Evolutionary conservation across 108 stramenopile species (phyloP).

Genomic region (Skeletonema marinoi): DNA sequence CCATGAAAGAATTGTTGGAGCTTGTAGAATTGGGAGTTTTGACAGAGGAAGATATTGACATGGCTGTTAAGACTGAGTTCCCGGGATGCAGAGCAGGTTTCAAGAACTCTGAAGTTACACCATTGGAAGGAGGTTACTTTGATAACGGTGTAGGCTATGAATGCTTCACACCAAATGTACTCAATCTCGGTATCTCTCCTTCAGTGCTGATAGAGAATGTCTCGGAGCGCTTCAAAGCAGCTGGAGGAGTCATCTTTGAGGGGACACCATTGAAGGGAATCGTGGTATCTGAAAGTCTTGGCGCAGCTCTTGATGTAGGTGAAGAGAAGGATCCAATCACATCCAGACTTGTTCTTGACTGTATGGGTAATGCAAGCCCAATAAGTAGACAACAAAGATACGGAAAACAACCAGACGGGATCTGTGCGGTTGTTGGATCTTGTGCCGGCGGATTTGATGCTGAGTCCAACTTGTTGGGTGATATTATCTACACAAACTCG

Average conservation of each 20-base stretch:
- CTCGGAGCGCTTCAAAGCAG: slow-evolving; percentile 50
- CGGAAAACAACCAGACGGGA: slow-evolving; percentile 84
- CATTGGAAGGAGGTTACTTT: slow-evolving; percentile 73
- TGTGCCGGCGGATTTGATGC: slow-evolving; percentile 85
- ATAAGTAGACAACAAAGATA: slow-evolving; percentile 86
- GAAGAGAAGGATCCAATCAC: slow-evolving; percentile 71
- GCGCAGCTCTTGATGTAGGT: slow-evolving; percentile 77
- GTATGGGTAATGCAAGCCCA: slow-evolving; percentile 93
- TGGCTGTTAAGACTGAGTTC: slow-evolving; percentile 76
- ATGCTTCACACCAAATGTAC: slow-evolving; percentile 69
- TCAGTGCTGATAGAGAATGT: slow-evolving; percentile 63
- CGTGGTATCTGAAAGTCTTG: slow-evolving; percentile 66
- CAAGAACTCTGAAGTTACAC: slow-evolving; percentile 75
- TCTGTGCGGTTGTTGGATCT: slow-evolving; percentile 90
- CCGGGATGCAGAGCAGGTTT: slow-evolving; percentile 78
- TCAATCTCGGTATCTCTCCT: slow-evolving; percentile 83
- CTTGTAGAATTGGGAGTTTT: slow-evolving; percentile 79
- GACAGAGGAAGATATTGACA: slow-evolving; percentile 78
- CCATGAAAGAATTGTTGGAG: slow-evolving; percentile 82
- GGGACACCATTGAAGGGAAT: slow-evolving; percentile 68
- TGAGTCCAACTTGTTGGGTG: slow-evolving; percentile 78
- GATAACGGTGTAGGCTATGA: slow-evolving; percentile 83
- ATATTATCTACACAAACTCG: slow-evolving; percentile 92
- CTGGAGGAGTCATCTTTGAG: slow-evolving; percentile 72
- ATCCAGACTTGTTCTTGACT: slow-evolving; percentile 86